Base-by-base conservation (phyloP, 352 stramenopile species). In the Pythium angustatum region DNA sequence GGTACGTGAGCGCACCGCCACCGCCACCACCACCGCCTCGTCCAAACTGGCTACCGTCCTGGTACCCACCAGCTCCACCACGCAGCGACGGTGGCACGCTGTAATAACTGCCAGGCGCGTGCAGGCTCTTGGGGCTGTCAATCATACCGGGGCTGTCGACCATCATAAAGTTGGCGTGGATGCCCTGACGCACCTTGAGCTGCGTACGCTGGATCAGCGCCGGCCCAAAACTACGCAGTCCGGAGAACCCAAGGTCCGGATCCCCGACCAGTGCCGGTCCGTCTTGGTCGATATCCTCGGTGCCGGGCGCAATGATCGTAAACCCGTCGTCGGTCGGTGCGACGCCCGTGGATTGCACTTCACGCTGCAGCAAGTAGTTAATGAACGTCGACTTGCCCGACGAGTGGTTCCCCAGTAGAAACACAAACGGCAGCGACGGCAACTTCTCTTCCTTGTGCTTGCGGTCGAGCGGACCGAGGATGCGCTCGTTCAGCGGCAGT, bases 121-220 rank as follows among this genome's bases (percentile, higher is more conserved):
- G 76, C 41, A 77, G 67, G 21, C 75, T 96, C 53, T 87, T 88
- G 1, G 97, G 97, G 61, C 87, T 96, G 79, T 99, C 98, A 74
- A 99, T 99, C 98, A 99, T 99, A 43, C 98, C 98, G 4, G 97
- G 98, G 62, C 83, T 98, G 84, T 99, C 97, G 15, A 99, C 90
- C 54, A 99, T 90, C 93, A 99, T 99, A 64, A 99, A 99, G 74
- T 97, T 96, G 54, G 94, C 85, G 51, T 90, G 66, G 50, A 99
- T 96, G 41, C 93, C 93, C 30, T 88, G 85, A 57, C 97, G 88
- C 26, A 99, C 89, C 75, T 99, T 99, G 60, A 99, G 86, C 71
- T 98, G 89, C 52, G 97, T 98, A 77, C 99, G 98, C 76, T 99
- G 96, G 41, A 99, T 97, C 36, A 99, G 87, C 47, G 89, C 96